Evolutionary conservation across 139 green algal genomes (phyloP).

Genomic region (Tetratostichococcus sp.): DNA sequence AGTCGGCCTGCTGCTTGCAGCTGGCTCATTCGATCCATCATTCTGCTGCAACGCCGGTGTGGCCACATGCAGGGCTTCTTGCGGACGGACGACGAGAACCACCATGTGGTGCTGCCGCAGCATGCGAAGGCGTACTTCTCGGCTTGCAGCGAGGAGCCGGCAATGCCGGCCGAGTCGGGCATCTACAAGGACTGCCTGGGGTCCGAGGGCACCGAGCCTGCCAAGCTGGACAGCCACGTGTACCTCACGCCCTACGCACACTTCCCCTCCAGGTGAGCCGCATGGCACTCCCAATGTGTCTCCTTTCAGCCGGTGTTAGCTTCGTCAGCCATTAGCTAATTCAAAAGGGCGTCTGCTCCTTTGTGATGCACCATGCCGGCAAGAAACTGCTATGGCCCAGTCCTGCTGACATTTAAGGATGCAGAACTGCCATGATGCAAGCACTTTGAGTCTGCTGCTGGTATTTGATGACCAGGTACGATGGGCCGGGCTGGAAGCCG

Average conservation of each 20-base stretch:
- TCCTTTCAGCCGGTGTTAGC: too few species aligned
- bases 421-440: too few species aligned
- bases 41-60: too few species aligned
- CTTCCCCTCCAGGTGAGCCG: not conserved
- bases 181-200: not conserved
- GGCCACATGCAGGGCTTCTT: slow-evolving; percentile 16
- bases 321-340: too few species aligned
- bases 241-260: slow-evolving; percentile 27
- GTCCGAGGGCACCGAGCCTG: slow-evolving; percentile 1
- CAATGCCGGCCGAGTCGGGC: not conserved
- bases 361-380: too few species aligned
- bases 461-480: too few species aligned
- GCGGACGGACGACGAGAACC: slow-evolving; percentile 19
- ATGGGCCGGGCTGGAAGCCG: not conserved
- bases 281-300: too few species aligned
- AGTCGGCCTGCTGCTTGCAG: too few species aligned
- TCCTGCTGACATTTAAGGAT: too few species aligned
- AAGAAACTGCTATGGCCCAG: too few species aligned
- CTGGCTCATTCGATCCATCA: not conserved
- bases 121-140: slow-evolving; percentile 26
- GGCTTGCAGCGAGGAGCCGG: slow-evolving; percentile 5
- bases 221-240: slow-evolving; percentile 19
- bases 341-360: too few species aligned
- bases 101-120: slow-evolving; percentile 31
- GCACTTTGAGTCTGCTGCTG: too few species aligned